Evolutionary conservation across 768 basidiomycete species (phyloP), one percentile per base, ranked within the genome.

Genomic region (Rhodocollybia butyracea): DNA sequence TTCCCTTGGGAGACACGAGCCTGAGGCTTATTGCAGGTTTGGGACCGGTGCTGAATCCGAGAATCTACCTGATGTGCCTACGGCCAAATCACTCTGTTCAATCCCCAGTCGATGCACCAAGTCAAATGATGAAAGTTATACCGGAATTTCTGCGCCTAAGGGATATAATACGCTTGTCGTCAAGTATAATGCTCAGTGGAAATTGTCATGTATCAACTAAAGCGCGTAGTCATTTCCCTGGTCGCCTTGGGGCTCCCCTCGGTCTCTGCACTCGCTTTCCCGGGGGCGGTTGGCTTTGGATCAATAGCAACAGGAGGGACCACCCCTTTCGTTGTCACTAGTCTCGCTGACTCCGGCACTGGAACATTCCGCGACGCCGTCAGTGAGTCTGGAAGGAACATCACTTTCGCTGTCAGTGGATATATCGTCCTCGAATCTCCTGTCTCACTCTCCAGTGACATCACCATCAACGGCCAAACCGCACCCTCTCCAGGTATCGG

Each of bases 401-500:
- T 64, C 50, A 64, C 63, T 27, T 64, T 64, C 48, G 55, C 63
- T 36, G 61, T 64, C 36, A 58, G 58, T 54, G 63, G 63, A 38
- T 64, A 64, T 47, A 59, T 64, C 57, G 59, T 60, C n/a, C 63
- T 64, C 32, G 19, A 19, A 41, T 61, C 63, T 22, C 59, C 63
- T 8, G 42, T 64, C 2, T 64, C 63, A 13, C 57, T 64, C 11
- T 48, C 59, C 21, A 64, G 63, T 53, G 42, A 42, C 52, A 56
- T 47, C 3, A 64, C 63, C 3, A 64, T 64, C 30, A 64, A 62
- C 36, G 63, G 63, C 8, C 63, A 61, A 46, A 64, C 63, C n/a
- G 62, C 62, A 17, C 62, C 62, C 3, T 57, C 60, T 7, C 55
- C 60, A 3, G 60, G 62, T 6, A 63, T 63, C 31, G 62, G 60